Conservation (phyloP, 2,329 filamentous ascomycete genomes). For the Tolypocladium guangdongense region DNA sequence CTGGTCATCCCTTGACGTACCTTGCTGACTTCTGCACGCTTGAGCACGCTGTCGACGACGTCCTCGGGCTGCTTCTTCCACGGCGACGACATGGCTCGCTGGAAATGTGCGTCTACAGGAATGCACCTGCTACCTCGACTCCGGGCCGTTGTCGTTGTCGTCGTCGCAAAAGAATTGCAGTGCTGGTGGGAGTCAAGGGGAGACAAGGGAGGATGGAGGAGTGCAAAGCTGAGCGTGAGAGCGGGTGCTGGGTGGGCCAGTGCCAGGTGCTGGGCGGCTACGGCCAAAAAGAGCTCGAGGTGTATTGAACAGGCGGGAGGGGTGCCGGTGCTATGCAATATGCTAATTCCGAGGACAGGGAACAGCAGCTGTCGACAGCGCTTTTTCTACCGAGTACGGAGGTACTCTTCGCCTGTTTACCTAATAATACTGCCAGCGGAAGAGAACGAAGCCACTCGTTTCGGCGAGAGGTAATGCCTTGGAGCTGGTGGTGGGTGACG, state of each 20-base stretch:
- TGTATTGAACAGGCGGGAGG: neutral
- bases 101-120: neutral
- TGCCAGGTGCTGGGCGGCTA: neutral
- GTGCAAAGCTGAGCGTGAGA: neutral
- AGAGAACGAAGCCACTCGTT: neutral
- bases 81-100: constrained; percentile 43
- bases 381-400: neutral
- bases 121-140: neutral
- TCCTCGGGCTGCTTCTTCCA: constrained; percentile 53
- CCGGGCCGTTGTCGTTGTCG: neutral
- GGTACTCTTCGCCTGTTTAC: neutral
- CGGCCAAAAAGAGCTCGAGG: neutral
- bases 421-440: neutral
- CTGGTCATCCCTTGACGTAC: constrained; percentile 31
- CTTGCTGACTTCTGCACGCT: constrained; percentile 66
- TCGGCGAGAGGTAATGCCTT: neutral
- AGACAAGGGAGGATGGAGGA: neutral
- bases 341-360: neutral
- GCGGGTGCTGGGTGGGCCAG: neutral
- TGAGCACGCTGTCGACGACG: constrained; percentile 58
- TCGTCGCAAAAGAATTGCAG: neutral
- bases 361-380: neutral
- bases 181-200: neutral
- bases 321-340: neutral
- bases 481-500: neutral